Conservation (phyloP, 2,329 filamentous ascomycete species). For the Pestalotiopsis sp. region DNA sequence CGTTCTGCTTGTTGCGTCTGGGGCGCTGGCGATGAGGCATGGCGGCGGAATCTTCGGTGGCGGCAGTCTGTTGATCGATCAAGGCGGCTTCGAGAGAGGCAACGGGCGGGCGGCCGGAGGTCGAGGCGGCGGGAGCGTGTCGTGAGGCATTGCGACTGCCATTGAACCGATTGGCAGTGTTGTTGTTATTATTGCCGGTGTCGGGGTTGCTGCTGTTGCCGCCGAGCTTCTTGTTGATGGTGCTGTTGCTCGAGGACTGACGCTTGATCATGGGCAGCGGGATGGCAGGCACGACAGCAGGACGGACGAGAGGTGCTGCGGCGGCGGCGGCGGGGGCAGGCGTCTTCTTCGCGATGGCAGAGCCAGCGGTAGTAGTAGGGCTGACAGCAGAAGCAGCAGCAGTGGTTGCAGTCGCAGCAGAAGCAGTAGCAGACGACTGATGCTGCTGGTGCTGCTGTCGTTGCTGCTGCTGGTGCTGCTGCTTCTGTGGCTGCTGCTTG, state of each 20-base stretch:
- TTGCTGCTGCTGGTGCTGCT: slow-evolving; percentile 18
- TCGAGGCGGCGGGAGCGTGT: slow-evolving; percentile 10
- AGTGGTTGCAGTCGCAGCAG: slow-evolving; percentile 16
- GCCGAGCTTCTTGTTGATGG: background rate
- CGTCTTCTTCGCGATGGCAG: slow-evolving; percentile 21
- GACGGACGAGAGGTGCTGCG: slow-evolving; percentile 20
- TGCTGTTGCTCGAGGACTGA: slow-evolving; percentile 19
- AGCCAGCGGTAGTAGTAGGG: slow-evolving; percentile 12
- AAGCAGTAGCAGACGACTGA: slow-evolving; percentile 1
- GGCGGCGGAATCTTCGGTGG: background rate
- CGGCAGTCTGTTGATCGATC: slow-evolving; percentile 22
- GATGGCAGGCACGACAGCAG: slow-evolving; percentile 32
- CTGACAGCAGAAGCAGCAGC: background rate
- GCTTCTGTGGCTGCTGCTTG: slow-evolving; percentile 15
- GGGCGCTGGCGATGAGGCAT: background rate
- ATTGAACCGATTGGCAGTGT: background rate
- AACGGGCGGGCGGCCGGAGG: slow-evolving; percentile 26
- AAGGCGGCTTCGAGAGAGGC: slow-evolving; percentile 35
- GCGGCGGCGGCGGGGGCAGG: slow-evolving; percentile 9
- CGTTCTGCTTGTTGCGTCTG: slow-evolving; percentile 10
- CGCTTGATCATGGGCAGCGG: slow-evolving; percentile 32
- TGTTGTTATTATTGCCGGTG: background rate
- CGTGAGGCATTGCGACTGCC: slow-evolving; percentile 15
- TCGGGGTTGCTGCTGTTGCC: background rate
- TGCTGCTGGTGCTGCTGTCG: slow-evolving; percentile 10